phyloP scores from a whole-genome alignment of 1,284 basidiomycete genomes.

The Fomitiporia mediterranea region DNA sequence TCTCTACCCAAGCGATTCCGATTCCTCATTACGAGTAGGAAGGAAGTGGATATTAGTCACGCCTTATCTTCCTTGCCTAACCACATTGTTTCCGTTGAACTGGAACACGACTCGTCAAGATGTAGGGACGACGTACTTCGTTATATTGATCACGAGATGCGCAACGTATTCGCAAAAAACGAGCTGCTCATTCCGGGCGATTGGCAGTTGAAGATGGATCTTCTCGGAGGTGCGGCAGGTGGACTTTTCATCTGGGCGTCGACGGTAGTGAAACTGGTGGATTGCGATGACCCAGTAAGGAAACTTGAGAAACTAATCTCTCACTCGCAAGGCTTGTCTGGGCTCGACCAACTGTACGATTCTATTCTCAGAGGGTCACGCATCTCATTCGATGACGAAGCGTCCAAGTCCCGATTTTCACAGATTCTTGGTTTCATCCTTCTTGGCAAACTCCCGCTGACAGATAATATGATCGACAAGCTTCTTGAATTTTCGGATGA shows the following conservation, averaged over 20 bases:
- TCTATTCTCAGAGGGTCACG: neutral
- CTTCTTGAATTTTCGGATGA: neutral
- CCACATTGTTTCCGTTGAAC: neutral
- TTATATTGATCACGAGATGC: no score
- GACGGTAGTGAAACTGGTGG: constrained; percentile 25
- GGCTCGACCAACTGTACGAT: neutral
- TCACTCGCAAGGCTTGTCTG: neutral
- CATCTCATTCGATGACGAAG: neutral
- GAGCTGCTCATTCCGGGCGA: neutral
- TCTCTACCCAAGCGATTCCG: no score
- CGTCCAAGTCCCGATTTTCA: neutral
- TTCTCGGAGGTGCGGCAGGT: constrained; percentile 26
- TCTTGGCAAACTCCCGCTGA: neutral
- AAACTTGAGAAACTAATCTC: neutral
- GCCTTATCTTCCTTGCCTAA: neutral
- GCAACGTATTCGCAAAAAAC: neutral
- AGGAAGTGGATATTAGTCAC: no score
- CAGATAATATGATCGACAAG: neutral
- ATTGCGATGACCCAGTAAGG: neutral
- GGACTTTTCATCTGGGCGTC: no score
- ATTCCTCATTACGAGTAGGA: no score
- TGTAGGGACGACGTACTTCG: neutral
- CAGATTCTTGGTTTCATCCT: neutral
- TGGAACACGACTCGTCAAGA: neutral
- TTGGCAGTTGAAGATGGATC: constrained; percentile 20